Conservation (phyloP, 495 filamentous ascomycete species). For the Penicillium verhagenii region DNA sequence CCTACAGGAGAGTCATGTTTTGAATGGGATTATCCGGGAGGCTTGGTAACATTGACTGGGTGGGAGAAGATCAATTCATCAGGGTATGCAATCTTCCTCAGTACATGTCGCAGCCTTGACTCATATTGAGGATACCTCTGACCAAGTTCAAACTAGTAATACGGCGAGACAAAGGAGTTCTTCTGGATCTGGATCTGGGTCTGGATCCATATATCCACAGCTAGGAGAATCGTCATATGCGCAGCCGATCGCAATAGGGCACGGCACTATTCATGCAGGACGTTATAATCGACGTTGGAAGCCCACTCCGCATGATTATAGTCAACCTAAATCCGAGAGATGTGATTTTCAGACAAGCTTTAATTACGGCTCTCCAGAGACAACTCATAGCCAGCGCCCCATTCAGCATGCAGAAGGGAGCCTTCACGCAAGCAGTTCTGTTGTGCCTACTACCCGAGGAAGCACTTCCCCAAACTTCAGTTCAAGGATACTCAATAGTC, state of each 20-base stretch:
- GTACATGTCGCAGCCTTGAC: too few relatives aligned
- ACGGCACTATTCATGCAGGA: neutral
- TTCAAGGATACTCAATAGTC: neutral
- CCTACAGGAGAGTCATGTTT: constrained; percentile 1
- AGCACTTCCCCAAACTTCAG: neutral
- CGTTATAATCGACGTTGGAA: neutral
- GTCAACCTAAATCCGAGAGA: too few relatives aligned
- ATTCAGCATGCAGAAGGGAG: neutral
- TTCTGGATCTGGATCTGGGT: constrained; percentile 2
- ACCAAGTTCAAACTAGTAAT: too few relatives aligned
- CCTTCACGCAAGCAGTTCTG: neutral
- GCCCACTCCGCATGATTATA: neutral
- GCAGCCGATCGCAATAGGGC: neutral
- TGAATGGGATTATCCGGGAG: constrained; percentile 8
- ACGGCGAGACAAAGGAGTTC: neutral
- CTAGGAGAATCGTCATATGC: neutral
- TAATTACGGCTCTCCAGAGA: too few relatives aligned
- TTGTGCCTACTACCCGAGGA: neutral
- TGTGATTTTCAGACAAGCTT: too few relatives aligned
- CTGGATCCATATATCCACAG: too few relatives aligned
- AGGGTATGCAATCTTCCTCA: too few relatives aligned
- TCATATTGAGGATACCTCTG: too few relatives aligned
- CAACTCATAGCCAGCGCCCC: too few relatives aligned
- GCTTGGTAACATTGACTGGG: neutral
- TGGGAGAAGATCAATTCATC: neutral